A percentile compares a stretch with the other conserved stretches of the same genome.
phyloP scores from a whole-genome alignment of 768 basidiomycete genomes.

The Boletus sp. region DNA sequence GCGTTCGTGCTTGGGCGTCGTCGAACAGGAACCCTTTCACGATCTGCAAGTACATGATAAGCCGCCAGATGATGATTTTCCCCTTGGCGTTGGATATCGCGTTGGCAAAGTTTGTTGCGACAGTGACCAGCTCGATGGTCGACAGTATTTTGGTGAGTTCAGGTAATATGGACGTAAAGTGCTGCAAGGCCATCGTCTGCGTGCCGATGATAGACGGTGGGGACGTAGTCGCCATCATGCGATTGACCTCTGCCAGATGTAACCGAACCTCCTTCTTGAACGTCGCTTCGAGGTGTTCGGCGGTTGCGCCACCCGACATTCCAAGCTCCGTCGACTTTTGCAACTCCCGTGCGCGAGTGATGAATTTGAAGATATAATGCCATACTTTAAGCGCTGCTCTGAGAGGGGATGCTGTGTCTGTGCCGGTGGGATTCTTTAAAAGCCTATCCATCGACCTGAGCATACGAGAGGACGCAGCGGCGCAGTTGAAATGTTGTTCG shows the following conservation, averaged over 20 bases:
- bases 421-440: constrained; percentile 66
- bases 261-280: constrained; percentile 83
- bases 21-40: constrained; percentile 89
- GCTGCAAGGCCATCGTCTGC: constrained; percentile 90
- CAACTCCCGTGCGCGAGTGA: constrained; percentile 83
- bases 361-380: constrained; percentile 96
- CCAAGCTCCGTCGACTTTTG: constrained; percentile 81
- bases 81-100: constrained; percentile 76
- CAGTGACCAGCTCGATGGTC: constrained; percentile 80
- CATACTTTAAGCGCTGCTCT: constrained; percentile 93
- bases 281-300: constrained; percentile 78
- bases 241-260: constrained; percentile 78
- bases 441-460: constrained; percentile 86
- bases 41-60: constrained; percentile 91
- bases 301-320: constrained; percentile 77
- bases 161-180: constrained; percentile 90
- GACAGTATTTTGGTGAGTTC: constrained; percentile 80
- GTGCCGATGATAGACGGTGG: constrained; percentile 93
- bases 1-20: constrained; percentile 69
- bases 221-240: constrained; percentile 79
- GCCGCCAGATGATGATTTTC: constrained; percentile 89
- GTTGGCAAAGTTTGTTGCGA: constrained; percentile 85
- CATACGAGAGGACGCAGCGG: constrained; percentile 79
- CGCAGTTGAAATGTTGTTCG: constrained; percentile 80
- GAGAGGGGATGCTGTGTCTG: constrained; percentile 72